phyloP scores from a whole-genome alignment of 148 eudicot species.

The Rhododendron vialii region DNA sequence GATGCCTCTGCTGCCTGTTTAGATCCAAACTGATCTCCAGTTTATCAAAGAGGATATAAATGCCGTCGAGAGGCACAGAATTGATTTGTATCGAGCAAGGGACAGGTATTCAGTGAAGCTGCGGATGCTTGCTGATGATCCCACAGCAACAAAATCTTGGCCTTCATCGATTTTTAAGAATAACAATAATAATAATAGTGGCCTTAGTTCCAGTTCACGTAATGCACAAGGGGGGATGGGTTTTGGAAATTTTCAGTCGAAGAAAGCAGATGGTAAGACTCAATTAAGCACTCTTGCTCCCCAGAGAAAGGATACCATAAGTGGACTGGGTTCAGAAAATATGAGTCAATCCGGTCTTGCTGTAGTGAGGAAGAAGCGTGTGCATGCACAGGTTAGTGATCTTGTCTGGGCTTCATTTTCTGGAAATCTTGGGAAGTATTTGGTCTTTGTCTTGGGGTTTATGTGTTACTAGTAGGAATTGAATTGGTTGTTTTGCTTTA shows the following conservation, averaged over 20 bases:
- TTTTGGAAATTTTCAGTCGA: constrained; percentile 48
- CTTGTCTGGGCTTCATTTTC: constrained; percentile 1
- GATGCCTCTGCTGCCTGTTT: constrained; percentile 20
- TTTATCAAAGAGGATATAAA: constrained; percentile 71
- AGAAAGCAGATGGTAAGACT: constrained; percentile 55
- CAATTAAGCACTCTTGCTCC: constrained; percentile 43
- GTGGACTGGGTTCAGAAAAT: constrained; percentile 56
- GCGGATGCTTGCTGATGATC: constrained; percentile 58
- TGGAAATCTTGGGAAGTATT: background rate
- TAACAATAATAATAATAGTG: constrained; percentile 30
- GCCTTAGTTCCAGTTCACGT: constrained; percentile 47
- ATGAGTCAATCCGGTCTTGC: constrained; percentile 74
- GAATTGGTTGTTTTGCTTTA: background rate
- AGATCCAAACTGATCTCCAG: constrained; percentile 80
- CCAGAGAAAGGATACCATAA: constrained; percentile 51
- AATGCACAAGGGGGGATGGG: constrained; percentile 48
- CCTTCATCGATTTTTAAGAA: constrained; percentile 48
- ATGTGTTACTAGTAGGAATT: background rate
- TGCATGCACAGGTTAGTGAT: constrained; percentile 73
- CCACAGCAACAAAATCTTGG: constrained; percentile 36
- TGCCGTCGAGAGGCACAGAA: constrained; percentile 73
- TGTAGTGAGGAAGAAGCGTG: constrained; percentile 76
- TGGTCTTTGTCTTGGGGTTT: background rate
- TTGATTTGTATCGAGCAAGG: constrained; percentile 65
- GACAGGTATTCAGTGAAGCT: constrained; percentile 66